Evolutionary conservation across 176 grass and related monocot genomes (phyloP), one percentile per base, ranked within the genome.

Genomic region (Cymbopogon citratus): DNA sequence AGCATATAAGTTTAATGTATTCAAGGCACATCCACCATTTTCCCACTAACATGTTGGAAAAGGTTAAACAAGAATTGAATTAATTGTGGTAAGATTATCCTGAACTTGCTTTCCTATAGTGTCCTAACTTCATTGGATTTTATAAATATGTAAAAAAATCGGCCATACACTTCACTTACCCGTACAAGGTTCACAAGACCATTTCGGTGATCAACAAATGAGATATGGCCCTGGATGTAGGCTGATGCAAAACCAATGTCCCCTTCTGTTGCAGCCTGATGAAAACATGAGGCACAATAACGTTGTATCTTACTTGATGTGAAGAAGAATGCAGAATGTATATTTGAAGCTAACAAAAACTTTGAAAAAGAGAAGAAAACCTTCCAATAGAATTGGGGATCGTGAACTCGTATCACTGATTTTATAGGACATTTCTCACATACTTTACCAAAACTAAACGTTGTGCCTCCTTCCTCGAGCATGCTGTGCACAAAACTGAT

Each of bases 351-450:
- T 1, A 12, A 29, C 13, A 16, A 51, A 18, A 10, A 19, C 7
- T 31, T 79, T 10, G 21, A 23, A 73, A 67, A 62, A 12, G 44
- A 71, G 39, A 66, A 62, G 1, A 66, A 12, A 79, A 92, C 94
- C 94, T 92, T 97, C 94, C 89, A 97, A 63, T 97, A 97, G 69
- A 97, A 94, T 3, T 94, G 73, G 5, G 89, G 85, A 72, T 89
- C 81, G 21, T 97, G 89, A 15, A 97, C 79, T 82, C 65, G 80
- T 33, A 97, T 57, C 29, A 90, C 80, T 65, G 71, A 88, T 84
- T 92, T 92, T 11, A 59, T n/a, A 62, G n/a, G 19, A 28, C 84
- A 74, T 69, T 81, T 89, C 46, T 85, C 71, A 59, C 59, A 81
- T 54, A 25, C 65, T 76, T 88, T 82, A 65, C 89, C 87, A 25